Evolutionary conservation across 2,329 filamentous ascomycete genomes (phyloP), one percentile per base, ranked within the genome.

Genomic region (Furcasterigmium furcatum): DNA sequence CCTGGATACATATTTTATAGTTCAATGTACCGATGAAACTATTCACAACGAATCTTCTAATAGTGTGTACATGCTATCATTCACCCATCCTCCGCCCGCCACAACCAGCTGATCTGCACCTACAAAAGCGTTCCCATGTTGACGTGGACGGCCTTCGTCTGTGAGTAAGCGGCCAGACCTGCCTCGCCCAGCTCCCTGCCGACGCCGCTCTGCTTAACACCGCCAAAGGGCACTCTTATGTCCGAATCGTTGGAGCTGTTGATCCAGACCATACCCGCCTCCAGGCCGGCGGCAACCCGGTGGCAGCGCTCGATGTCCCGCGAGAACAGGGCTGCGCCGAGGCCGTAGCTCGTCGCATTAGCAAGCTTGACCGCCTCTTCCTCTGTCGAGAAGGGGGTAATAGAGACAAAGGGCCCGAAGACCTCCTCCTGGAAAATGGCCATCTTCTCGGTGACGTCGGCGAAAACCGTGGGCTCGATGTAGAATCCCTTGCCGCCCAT

Each of bases 271-370:
- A 65, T 67, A 9, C 77, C 77, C 8, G 76, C 71, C 58, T 81
- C 73, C 24, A 81, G 71, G 34, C 72, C 77, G 38, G 71, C 71
- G 39, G 71, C 62, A 9, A 68, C 59, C 46, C 52, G 59, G 49
- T 65, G 62, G 14, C 64, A 65, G 40, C 57, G 56, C 12, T 54
- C 65, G 36, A 81, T 67, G 54, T 80, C 71, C 52, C 74, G 63
- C 0, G 78, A 80, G 51, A 80, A 83, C 5, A 83, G 62, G 0
- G 77, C 72, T 3, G 72, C 71, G 4, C 75, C 74, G 1, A 82
- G 65, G 9, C 78, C 77, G 48, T 81, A 80, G 0, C 64, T 72
- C 2, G 71, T 74, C 52, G 79, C 51, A 14, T 63, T 60, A 4
- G 60, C 60, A 34, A 55, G 57, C 16, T 45, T 44, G 4, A 61